Conservation (phyloP, 1,284 basidiomycete genomes). For the Rhodotorula sp. region DNA sequence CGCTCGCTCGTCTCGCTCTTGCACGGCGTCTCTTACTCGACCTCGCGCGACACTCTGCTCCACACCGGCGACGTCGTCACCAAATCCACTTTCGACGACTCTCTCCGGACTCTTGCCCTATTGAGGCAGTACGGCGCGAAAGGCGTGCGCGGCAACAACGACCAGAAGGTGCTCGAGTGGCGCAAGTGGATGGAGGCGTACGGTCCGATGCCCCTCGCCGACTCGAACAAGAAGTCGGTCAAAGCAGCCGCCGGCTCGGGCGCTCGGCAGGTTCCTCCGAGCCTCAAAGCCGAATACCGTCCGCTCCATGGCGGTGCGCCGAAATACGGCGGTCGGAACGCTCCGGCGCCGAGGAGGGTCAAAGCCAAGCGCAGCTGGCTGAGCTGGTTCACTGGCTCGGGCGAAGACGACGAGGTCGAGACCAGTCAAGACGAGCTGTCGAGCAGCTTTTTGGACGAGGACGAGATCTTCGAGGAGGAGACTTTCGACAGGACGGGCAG, state of each 20-base stretch:
- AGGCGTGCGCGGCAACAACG: slow-evolving; percentile 86
- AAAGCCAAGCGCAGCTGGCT: slow-evolving; percentile 3
- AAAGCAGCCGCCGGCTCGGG: not conserved
- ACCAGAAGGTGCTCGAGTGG: slow-evolving; percentile 84
- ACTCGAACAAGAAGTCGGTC: too few species aligned
- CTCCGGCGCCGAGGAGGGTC: not conserved
- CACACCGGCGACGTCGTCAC: slow-evolving; percentile 77
- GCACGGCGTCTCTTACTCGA: slow-evolving; percentile 60
- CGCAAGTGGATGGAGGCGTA: slow-evolving; percentile 64
- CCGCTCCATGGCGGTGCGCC: not conserved
- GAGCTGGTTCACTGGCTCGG: slow-evolving; percentile 1
- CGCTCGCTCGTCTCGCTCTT: slow-evolving; percentile 57
- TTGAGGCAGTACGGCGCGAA: slow-evolving; percentile 56
- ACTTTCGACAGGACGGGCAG: too few species aligned
- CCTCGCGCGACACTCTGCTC: slow-evolving; percentile 64
- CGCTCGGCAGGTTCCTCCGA: too few species aligned
- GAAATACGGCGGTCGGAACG: not conserved
- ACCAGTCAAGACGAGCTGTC: not conserved
- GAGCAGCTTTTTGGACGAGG: not conserved
- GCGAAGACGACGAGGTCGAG: not conserved
- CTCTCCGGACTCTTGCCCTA: slow-evolving; percentile 62
- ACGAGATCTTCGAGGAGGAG: not conserved
- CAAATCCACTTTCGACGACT: slow-evolving; percentile 59
- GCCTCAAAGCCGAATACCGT: not conserved
- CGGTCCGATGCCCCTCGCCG: slow-evolving; percentile 11